phyloP scores from a whole-genome alignment of 192 early-diverging fungal species.

The Haplosporangium gracile region DNA sequence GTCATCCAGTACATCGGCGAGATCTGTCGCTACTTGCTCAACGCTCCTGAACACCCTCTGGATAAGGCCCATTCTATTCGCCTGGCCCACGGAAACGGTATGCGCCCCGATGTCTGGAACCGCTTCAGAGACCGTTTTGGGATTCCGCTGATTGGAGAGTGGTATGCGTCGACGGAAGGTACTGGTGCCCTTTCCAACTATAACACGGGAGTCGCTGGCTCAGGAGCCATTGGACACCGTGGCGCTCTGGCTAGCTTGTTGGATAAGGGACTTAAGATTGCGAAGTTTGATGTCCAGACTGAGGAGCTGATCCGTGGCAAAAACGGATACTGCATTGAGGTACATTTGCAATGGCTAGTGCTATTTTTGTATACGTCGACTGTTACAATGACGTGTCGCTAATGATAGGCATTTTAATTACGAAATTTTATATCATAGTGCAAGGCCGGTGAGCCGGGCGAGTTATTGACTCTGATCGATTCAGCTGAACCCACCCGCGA shows the following conservation, averaged over 20 bases:
- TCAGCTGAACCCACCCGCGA: constrained; percentile 19
- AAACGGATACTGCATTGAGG: constrained; percentile 66
- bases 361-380: background rate
- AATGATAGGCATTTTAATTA: constrained; percentile 1
- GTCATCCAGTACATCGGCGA: constrained; percentile 76
- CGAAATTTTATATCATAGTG: constrained; percentile 17
- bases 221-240: constrained; percentile 71
- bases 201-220: constrained; percentile 63
- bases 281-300: constrained; percentile 67
- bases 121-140: constrained; percentile 72
- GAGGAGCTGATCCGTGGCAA: constrained; percentile 66
- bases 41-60: constrained; percentile 59
- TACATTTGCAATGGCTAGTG: background rate
- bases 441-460: constrained; percentile 65
- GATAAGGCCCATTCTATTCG: constrained; percentile 69
- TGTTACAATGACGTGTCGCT: background rate
- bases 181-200: constrained; percentile 61
- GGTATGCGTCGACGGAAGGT: constrained; percentile 79
- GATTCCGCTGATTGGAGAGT: constrained; percentile 70
- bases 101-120: constrained; percentile 80
- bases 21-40: constrained; percentile 74
- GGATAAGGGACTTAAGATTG: constrained; percentile 53
- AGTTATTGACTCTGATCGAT: constrained; percentile 49
- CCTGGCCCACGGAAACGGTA: constrained; percentile 76
- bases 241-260: constrained; percentile 51